These are phyloP conservation scores for Metschnikowia similis DNA, from an alignment of 805 yeast species.

Conservation along the genomic window DNA sequence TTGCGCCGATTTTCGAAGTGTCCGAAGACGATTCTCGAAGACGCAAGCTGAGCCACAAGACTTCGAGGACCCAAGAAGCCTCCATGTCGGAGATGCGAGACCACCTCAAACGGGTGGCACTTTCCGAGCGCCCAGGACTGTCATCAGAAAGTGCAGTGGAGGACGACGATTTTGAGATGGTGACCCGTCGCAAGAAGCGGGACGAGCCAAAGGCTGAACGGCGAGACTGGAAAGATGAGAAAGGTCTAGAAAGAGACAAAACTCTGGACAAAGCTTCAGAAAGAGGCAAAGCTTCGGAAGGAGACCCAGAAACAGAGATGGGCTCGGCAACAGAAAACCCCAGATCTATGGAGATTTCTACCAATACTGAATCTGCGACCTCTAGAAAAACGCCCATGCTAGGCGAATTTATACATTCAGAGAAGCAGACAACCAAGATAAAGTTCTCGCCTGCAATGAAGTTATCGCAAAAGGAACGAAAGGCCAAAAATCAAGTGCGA, in stretches of 20 bases:
- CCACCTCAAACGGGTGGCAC: background rate
- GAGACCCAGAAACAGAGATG: background rate
- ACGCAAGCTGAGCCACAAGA: slow-evolving; percentile 21
- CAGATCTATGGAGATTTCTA: background rate
- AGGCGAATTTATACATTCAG: slow-evolving; percentile 11
- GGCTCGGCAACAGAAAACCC: background rate
- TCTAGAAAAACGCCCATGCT: slow-evolving; percentile 5
- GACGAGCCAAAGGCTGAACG: background rate
- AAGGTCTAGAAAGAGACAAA: background rate
- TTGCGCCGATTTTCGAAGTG: slow-evolving; percentile 35
- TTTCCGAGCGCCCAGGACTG: background rate
- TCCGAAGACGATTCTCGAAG: slow-evolving; percentile 5
- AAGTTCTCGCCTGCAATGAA: slow-evolving; percentile 37
- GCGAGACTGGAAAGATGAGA: background rate
- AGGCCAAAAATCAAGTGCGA: background rate
- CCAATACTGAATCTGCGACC: too few species aligned
- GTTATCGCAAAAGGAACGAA: slow-evolving; percentile 57
- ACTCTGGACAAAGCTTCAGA: background rate
- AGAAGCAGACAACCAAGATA: slow-evolving; percentile 21
- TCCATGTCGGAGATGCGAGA: background rate
- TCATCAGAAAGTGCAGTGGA: slow-evolving; percentile 14
- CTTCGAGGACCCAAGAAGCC: slow-evolving; percentile 12
- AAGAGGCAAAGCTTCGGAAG: background rate
- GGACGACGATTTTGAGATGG: slow-evolving; percentile 20
- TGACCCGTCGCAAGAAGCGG: slow-evolving; percentile 12